Conservation (phyloP, 257 asterid species). For the Penstemon newberryi region DNA sequence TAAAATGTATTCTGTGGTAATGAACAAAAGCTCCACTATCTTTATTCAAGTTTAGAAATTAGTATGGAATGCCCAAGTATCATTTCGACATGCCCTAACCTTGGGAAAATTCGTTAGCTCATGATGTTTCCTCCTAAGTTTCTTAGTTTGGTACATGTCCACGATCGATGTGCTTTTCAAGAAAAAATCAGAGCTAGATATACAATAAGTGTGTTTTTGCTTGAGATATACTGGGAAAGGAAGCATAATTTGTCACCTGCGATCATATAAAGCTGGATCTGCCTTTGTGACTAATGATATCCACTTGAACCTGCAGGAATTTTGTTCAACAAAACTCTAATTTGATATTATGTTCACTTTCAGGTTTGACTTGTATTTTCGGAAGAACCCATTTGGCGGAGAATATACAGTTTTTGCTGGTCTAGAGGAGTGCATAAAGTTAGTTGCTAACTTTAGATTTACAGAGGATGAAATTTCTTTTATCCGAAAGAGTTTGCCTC, state of each 20-base stretch:
- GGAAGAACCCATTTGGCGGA: slow-evolving; percentile 93
- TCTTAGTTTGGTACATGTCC: background rate
- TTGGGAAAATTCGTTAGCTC: background rate
- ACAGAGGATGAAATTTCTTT: slow-evolving; percentile 81
- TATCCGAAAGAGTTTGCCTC: slow-evolving; percentile 58
- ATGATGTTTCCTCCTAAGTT: background rate
- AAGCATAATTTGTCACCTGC: background rate
- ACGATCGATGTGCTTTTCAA: background rate
- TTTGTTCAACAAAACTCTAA: slow-evolving; percentile 22
- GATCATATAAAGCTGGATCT: background rate
- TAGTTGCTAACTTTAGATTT: slow-evolving; percentile 77
- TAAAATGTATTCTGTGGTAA: background rate
- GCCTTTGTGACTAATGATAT: background rate
- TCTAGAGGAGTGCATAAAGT: slow-evolving; percentile 87
- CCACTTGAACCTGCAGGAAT: background rate
- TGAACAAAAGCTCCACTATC: background rate
- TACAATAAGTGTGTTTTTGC: background rate
- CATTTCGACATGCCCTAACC: background rate
- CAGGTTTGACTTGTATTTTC: slow-evolving; percentile 89
- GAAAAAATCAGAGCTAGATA: background rate
- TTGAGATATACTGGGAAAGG: background rate
- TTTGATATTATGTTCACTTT: slow-evolving; percentile 22
- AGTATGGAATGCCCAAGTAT: background rate
- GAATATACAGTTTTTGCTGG: slow-evolving; percentile 98
- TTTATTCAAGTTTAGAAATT: no score